Percentiles rank a stretch among this genome's conserved stretches.
Conservation (phyloP, 768 basidiomycete genomes). For the Guyanaporus albipodus region DNA sequence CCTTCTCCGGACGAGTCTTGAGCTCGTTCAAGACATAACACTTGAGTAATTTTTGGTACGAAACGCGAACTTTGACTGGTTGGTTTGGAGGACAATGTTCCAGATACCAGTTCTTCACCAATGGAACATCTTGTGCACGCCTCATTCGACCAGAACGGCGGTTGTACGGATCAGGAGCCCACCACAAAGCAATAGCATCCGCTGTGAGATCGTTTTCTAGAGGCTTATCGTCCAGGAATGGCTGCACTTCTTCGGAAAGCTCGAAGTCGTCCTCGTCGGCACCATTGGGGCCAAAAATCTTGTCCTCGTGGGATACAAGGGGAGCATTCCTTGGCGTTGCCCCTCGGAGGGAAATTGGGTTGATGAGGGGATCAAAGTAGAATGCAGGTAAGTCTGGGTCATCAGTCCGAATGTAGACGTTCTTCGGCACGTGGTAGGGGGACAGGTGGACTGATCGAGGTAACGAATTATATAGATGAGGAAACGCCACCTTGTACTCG, state of each 20-base stretch:
- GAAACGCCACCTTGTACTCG: constrained; percentile 99
- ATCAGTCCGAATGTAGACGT: constrained; percentile 98
- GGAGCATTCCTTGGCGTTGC: constrained; percentile 79
- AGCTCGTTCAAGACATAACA: constrained; percentile 95
- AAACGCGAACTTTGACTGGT: constrained; percentile 97
- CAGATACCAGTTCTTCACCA: constrained; percentile 98
- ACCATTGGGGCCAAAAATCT: constrained; percentile 85
- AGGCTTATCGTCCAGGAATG: constrained; percentile 77
- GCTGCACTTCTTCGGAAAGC: constrained; percentile 69
- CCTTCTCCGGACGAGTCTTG: constrained; percentile 83
- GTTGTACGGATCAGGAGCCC: constrained; percentile 96
- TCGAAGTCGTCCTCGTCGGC: constrained; percentile 86
- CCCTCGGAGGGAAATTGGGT: constrained; percentile 92
- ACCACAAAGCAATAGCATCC: constrained; percentile 97
- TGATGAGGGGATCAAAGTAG: constrained; percentile 98
- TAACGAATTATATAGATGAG: constrained; percentile 96
- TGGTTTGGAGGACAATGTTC: constrained; percentile 97
- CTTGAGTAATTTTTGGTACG: constrained; percentile 97
- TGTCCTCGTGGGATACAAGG: constrained; percentile 83
- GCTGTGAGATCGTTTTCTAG: constrained; percentile 90
- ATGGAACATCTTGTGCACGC: constrained; percentile 90
- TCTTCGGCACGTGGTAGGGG: constrained; percentile 91
- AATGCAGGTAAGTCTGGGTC: constrained; percentile 99
- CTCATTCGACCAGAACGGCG: constrained; percentile 90
- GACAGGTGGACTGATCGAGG: constrained; percentile 92